Base-by-base conservation (phyloP, 1,284 basidiomycete species). In the Cutaneotrichosporon cavernicola region DNA sequence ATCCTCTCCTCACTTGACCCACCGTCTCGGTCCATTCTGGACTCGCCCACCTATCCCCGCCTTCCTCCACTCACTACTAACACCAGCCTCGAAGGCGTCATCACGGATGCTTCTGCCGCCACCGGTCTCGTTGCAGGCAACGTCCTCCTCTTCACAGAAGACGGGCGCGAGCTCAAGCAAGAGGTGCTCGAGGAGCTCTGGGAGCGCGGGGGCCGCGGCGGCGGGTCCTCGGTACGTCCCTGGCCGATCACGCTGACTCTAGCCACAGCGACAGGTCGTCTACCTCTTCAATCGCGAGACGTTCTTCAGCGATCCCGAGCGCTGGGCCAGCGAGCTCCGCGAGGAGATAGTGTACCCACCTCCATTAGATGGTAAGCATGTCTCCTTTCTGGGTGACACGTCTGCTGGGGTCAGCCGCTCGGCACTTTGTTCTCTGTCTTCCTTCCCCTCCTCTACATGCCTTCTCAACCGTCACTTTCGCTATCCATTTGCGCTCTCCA, bases 211-310 rank as follows among this genome's bases (percentile, higher is more conserved):
- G 76, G 74, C 9, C 67, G 72, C 58, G 75, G 72, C 22, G 65
- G 49, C 1, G 62, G 65, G n/a, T 72, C 69, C 13, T 51, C 61
- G 34, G 73, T 72, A 55, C 61, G 70, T 68, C 30, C n/a, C 13
- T 32, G 38, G 7, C 49, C 26, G 49, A 31, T 31, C 21, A 11
- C 16, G 52, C 53, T 56, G 46, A 56, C 46, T 14, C 11, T 55
- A 69, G 68, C 58, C 59, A 40, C 57, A 56, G 26, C 58, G 62
- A 14, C 58, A 67, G 40, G 65, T 64, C 1, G 57, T 78, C 30
- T 78, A 76, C 57, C 64, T 77, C 36, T 80, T 73, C 71, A 76
- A 80, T 52, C 62, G 76, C 50, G 76, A 76, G 60, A 77, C 76
- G 1, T 80, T 80, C 69, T 80, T 72, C 66, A 69, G 69, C 26